Evolutionary conservation across 2,329 filamentous ascomycete genomes (phyloP), one percentile per base, ranked within the genome.

Genomic region (Zymoseptoria pseudotritici): DNA sequence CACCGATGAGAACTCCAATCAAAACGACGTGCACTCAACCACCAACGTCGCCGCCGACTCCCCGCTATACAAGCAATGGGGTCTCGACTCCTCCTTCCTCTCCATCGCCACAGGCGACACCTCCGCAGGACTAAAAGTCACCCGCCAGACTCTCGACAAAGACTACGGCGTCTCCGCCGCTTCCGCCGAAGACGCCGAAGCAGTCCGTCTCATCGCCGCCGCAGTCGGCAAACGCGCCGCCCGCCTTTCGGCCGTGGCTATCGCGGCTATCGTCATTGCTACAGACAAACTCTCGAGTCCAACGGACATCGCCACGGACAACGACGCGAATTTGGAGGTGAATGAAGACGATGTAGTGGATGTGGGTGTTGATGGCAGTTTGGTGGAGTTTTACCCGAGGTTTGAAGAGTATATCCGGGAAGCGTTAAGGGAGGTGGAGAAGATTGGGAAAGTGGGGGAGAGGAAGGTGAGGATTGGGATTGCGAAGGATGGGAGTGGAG

Each of bases 351-450:
- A 90, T 53, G 83, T 92, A 56, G 83, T 94, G 58, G 94, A 99
- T 72, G 85, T 99, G 68, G 94, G 94, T 69, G 93, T 97, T 1
- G 94, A 99, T 72, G 94, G 94, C 65, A 92, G 88, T 71, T 79
- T 99, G 57, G 91, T 97, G 2, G 94, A 97, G 76, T 94, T 96
- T 77, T 97, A 97, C 75, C 94, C 94, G 8, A 87, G 86, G 71
- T 99, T 97, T 77, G 86, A 94, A 65, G 87, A 89, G 59, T 89
- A 94, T 79, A 88, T 97, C 63, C 84, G 92, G 63, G 89, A 96
- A 71, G 90, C 90, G 6, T 80, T 97, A 61, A 79, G 86, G 55
- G 85, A 84, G 58, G 85, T 96, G 57, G 83, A 90, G 17, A 85
- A 88, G 62, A 89, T 97, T 68, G 93, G 93, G 4, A 77, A 80